Evolutionary conservation across 768 basidiomycete genomes (phyloP), one percentile per base, ranked within the genome.

Genomic region (Leccinum aurantiacum): DNA sequence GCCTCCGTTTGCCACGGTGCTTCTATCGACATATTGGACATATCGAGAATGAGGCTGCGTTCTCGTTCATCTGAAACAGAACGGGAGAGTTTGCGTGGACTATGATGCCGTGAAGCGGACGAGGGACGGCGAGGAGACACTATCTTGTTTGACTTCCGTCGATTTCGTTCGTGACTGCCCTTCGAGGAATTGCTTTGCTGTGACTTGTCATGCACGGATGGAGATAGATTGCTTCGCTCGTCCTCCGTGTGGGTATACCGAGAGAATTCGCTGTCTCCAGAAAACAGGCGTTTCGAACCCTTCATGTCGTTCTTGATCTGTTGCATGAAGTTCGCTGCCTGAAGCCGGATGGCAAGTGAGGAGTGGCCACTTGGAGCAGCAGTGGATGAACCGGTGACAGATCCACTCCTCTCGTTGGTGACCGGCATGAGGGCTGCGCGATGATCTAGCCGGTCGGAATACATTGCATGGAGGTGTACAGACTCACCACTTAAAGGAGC

Each of bases 271-370:
- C 85, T 86, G 17, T 89, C 87, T 6, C 79, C 80, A 2, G 89
- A 88, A 68, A 89, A 88, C 2, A 90, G 66, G 13, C 89, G 86
- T 71, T 91, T 91, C 54, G 83, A 82, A 4, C 85, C 82, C 54
- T 64, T 68, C 81, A 92, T 85, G 65, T 91, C 90, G 59, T 79
- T 82, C 73, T 88, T 89, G 63, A 95, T 93, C 64, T 92, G 90
- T 25, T 88, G 89, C 90, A 95, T 93, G 50, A 95, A 74, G 25
- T 80, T 85, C 9, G 85, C 89, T 13, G 91, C 93, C 65, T 91
- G 86, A 65, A 85, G 79, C 46, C 92, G 84, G 70, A 91, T 91
- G 9, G 81, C 82, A 22, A 85, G 77, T 8, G 90, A 87, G 0
- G 88, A 86, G 59, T 84, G 83, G 3, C 77, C 66, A 19, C 75